Evolutionary conservation across 139 green algal genomes (phyloP).

Genomic region (Asterochloris sp.): DNA sequence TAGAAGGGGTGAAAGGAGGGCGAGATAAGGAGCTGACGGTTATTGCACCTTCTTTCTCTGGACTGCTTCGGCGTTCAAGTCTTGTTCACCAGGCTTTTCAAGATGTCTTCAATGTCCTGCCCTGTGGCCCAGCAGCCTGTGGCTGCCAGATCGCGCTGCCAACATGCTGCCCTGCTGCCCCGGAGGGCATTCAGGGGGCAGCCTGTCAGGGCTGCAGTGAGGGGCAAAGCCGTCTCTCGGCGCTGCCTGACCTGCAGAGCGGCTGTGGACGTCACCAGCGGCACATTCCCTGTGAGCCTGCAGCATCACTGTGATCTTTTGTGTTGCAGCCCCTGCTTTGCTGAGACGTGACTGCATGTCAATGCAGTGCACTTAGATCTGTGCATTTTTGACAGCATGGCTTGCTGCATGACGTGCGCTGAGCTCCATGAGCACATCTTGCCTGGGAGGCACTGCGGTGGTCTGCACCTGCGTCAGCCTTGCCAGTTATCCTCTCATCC

Average conservation of each 20-base stretch:
- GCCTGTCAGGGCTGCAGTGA: neutral
- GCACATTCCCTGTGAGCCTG: neutral
- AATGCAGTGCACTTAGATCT: no score
- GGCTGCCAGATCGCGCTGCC: neutral
- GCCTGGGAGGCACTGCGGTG: neutral
- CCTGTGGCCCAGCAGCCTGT: neutral
- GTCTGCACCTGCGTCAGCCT: neutral
- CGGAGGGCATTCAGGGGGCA: constrained; percentile 10
- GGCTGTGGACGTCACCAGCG: constrained; percentile 8
- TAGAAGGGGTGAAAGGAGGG: no score
- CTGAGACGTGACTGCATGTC: no score
- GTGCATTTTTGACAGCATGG: no score
- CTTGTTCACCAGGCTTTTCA: no score
- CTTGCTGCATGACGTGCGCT: neutral
- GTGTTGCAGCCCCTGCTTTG: no score
- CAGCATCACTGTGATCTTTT: no score
- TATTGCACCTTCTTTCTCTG: no score
- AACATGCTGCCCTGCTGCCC: neutral
- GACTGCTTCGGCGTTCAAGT: no score
- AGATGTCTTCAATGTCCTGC: no score
- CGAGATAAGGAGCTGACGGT: no score
- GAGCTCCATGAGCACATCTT: neutral
- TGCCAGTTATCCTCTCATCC: neutral
- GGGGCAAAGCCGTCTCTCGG: neutral
- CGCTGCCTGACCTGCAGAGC: constrained; percentile 1